Evolutionary conservation across 1,284 basidiomycete genomes (phyloP).

Genomic region (Flammula alnicola): DNA sequence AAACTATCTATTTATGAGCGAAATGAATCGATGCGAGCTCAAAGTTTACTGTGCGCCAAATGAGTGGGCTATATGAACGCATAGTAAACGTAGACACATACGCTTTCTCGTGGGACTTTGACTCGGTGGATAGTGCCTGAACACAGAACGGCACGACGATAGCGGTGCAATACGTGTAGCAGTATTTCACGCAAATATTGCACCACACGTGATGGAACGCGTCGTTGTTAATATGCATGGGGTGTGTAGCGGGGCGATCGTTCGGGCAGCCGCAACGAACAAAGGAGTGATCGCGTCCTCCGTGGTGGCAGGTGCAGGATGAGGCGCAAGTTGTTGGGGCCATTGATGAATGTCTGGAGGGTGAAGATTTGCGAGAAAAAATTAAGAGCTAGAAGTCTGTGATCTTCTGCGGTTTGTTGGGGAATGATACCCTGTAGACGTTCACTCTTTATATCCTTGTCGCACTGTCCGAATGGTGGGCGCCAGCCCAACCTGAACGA

Average conservation of each 20-base stretch:
- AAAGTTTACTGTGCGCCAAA: constrained; percentile 10
- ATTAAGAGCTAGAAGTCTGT: not conserved
- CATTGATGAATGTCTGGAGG: not conserved
- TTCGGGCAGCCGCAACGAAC: constrained; percentile 31
- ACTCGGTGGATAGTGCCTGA: constrained; percentile 6
- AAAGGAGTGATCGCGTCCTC: constrained; percentile 20
- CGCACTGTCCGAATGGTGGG: not conserved
- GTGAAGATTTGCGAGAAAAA: not conserved
- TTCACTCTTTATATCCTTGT: constrained; percentile 18
- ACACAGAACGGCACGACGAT: constrained; percentile 10
- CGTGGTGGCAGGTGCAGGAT: constrained; percentile 23
- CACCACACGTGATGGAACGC: constrained; percentile 32
- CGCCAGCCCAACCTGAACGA: constrained; percentile 6
- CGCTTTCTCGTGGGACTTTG: constrained; percentile 7
- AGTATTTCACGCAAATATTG: constrained; percentile 25
- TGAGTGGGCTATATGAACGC: constrained; percentile 7
- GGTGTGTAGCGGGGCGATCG: constrained; percentile 24
- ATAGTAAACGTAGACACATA: constrained; percentile 10
- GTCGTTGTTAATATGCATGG: constrained; percentile 26
- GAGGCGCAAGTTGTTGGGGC: constrained; percentile 9
- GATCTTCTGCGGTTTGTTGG: too few species aligned
- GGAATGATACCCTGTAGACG: too few species aligned
- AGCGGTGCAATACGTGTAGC: constrained; percentile 20
- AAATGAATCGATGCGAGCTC: constrained; percentile 13
- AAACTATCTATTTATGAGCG: constrained; percentile 9